These are phyloP conservation scores for Lentinula raphanica DNA, from an alignment of 768 basidiomycete species.

Conservation along the genomic window DNA sequence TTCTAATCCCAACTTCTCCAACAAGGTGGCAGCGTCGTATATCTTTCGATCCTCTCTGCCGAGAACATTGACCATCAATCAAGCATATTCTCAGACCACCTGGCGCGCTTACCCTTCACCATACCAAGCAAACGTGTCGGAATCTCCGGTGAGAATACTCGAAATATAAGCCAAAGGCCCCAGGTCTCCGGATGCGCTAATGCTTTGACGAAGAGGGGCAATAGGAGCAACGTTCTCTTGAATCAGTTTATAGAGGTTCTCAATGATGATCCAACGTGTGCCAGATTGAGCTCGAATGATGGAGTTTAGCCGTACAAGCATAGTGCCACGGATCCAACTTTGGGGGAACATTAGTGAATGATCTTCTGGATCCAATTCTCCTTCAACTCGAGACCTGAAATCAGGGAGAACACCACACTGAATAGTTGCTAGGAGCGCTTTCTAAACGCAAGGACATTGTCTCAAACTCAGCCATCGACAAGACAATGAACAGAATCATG, in stretches of 20 bases:
- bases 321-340: neutral
- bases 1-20: neutral
- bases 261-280: neutral
- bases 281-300: neutral
- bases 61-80: neutral
- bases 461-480: constrained; percentile 17
- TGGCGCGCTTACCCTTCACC: neutral
- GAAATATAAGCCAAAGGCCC: neutral
- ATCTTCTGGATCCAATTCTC: neutral
- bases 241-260: neutral
- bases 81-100: neutral
- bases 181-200: neutral
- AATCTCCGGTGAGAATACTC: neutral
- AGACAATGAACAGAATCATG: no score
- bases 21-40: neutral
- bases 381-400: neutral
- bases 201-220: neutral
- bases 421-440: neutral
- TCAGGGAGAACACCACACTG: neutral
- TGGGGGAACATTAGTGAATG: neutral
- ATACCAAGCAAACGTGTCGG: neutral
- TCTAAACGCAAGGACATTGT: neutral
- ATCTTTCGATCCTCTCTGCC: neutral
- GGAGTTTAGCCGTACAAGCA: neutral
- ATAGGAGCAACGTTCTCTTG: neutral